phyloP scores from a whole-genome alignment of 2,329 filamentous ascomycete genomes.

The Emmonsiellopsis sp. region DNA sequence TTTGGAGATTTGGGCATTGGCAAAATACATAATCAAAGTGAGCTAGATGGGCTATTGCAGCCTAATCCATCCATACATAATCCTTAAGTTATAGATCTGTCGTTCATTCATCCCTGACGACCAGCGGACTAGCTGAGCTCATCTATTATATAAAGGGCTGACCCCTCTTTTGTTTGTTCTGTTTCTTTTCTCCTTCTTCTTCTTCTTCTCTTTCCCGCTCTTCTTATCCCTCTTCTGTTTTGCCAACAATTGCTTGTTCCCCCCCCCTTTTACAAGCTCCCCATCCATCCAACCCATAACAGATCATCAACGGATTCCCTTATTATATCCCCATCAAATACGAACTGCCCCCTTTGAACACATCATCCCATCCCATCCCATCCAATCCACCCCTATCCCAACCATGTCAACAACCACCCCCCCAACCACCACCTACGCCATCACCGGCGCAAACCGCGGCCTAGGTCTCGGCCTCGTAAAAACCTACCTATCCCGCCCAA shows the following conservation, averaged over 20 bases:
- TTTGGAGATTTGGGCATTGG: too few relatives aligned
- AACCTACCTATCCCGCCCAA: slow-evolving; percentile 14
- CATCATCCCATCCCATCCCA: not conserved
- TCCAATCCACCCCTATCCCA: not conserved
- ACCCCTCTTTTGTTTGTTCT: not conserved
- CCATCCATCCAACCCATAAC: not conserved
- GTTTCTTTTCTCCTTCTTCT: not conserved
- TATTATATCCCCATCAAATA: not conserved
- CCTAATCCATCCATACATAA: too few relatives aligned
- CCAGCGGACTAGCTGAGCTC: too few relatives aligned
- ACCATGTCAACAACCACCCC: not conserved
- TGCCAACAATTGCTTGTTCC: too few relatives aligned
- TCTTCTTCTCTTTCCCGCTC: not conserved
- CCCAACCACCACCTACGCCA: slow-evolving; percentile 19
- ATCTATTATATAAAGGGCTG: too few relatives aligned
- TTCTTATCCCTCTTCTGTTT: not conserved
- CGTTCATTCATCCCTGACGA: too few relatives aligned
- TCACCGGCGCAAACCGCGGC: slow-evolving; percentile 22
- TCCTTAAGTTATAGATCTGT: too few relatives aligned
- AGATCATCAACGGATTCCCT: not conserved
- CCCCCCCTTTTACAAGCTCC: too few relatives aligned
- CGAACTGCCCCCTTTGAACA: not conserved
- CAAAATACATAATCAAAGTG: too few relatives aligned
- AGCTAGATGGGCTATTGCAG: too few relatives aligned
- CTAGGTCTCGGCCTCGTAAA: slow-evolving; percentile 18